These are phyloP conservation scores for Microdochium trichocladiopsis DNA, from an alignment of 2,329 filamentous ascomycete genomes.

Conservation along the genomic window DNA sequence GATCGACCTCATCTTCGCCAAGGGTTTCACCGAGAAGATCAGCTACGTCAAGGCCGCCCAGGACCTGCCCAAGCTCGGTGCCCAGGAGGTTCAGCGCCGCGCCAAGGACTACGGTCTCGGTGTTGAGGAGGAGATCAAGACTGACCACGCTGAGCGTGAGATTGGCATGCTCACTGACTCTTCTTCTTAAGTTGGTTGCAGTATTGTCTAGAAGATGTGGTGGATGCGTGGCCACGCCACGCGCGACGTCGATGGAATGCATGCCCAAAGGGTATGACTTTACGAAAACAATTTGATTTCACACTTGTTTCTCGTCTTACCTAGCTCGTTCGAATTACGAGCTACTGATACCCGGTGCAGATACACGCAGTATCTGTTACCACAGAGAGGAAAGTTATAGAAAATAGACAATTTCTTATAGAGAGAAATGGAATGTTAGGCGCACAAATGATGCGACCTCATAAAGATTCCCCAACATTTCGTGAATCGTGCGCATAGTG, in stretches of 20 bases:
- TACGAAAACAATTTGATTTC: no score
- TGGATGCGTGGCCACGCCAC: no score
- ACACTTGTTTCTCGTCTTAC: no score
- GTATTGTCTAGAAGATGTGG: no score
- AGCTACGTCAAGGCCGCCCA: conserved; percentile 53
- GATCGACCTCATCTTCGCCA: conserved; percentile 52
- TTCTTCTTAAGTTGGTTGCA: not conserved
- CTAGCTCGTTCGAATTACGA: not conserved
- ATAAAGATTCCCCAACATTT: no score
- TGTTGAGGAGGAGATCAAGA: conserved; percentile 12
- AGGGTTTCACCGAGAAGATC: conserved; percentile 50
- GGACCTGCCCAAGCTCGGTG: conserved; percentile 44
- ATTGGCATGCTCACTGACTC: not conserved
- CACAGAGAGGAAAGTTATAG: not conserved
- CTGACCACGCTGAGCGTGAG: not conserved
- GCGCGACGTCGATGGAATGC: no score
- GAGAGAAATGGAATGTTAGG: not conserved
- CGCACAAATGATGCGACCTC: no score
- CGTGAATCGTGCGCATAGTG: no score
- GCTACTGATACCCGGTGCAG: not conserved
- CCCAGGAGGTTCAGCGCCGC: conserved; percentile 44
- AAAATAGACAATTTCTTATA: not conserved
- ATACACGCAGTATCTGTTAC: not conserved
- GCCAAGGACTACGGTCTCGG: conserved; percentile 22
- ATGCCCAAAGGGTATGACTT: no score